Evolutionary conservation across 306 rosid species (phyloP), one percentile per base, ranked within the genome.

Genomic region (Castanopsis chinensis): DNA sequence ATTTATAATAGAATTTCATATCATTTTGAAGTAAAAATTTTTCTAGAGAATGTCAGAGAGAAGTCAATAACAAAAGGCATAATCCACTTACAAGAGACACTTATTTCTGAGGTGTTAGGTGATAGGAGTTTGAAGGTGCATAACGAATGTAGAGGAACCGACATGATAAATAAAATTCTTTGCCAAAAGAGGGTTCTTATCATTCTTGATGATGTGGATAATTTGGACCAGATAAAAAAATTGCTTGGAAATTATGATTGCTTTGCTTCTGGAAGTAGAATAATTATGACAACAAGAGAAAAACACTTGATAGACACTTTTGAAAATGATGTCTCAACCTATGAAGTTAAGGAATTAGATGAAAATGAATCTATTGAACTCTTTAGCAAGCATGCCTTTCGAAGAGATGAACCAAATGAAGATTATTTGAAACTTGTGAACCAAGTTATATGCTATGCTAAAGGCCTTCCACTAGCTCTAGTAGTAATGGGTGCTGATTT

Each of bases 121-220:
- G 1, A 18, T 23, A 5, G 51, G 11, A 52, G 4, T 20, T 12
- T 72, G 4, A 21, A 17, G 23, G 8, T 77, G 33, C 5, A 23
- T 8, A 27, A 21, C 3, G 1, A 5, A 9, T 4, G 1, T 53
- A n/a, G 33, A 1, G 74, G 68, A 30, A 32, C 23, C 6, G 0
- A 2, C 45, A 10, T 68, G 53, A 53, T 69, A 53, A 68, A 13
- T 32, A 15, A 49, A 6, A 65, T 7, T 19, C 55, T 77, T 12
- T 13, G 18, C 10, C 25, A 5, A 20, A 77, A 32, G 69, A 77
- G 35, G 5, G 53, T 77, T 20, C 20, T 77, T 65, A 0, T 77
- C 12, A 67, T 77, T 2, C 73, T 77, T 52, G 80, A 77, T 53
- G 74, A 67, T 20, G 80, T 77, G 13, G 60, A 77, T 33, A 21